These are phyloP conservation scores for Nematocida ausubeli DNA, from an alignment of 371 early-diverging fungal species.

Conservation along the genomic window DNA sequence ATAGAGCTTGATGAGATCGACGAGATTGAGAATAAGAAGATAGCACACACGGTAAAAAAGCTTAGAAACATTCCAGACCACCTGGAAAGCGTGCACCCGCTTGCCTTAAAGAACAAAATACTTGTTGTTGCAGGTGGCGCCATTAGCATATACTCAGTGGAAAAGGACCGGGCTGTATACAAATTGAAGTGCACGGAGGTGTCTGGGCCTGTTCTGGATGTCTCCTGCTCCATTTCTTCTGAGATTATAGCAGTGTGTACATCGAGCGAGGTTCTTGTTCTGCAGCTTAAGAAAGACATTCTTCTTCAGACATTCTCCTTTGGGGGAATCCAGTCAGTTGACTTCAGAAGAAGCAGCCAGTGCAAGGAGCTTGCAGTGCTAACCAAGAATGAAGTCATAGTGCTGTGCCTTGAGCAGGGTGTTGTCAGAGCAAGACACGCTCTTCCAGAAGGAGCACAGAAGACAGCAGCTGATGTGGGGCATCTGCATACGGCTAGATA, in stretches of 20 bases:
- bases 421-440: conserved; percentile 21
- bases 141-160: conserved; percentile 3
- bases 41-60: background rate
- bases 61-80: background rate
- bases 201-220: background rate
- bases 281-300: conserved; percentile 43
- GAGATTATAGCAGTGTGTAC: conserved; percentile 25
- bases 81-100: background rate
- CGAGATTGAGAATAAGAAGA: background rate
- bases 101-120: conserved; percentile 10
- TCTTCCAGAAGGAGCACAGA: background rate
- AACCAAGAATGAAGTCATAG: background rate
- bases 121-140: background rate
- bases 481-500: conserved; percentile 6
- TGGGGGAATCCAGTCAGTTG: conserved; percentile 8
- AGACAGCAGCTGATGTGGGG: background rate
- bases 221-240: conserved; percentile 32
- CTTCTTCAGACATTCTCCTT: conserved; percentile 34
- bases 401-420: conserved; percentile 40
- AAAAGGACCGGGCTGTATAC: conserved; percentile 7
- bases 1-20: conserved; percentile 2
- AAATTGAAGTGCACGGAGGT: conserved; percentile 2
- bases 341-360: conserved; percentile 31
- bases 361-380: conserved; percentile 29
- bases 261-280: conserved; percentile 10